Conservation (phyloP, 805 yeast genomes). For the Yamadazyma takamatsuzukensis region DNA sequence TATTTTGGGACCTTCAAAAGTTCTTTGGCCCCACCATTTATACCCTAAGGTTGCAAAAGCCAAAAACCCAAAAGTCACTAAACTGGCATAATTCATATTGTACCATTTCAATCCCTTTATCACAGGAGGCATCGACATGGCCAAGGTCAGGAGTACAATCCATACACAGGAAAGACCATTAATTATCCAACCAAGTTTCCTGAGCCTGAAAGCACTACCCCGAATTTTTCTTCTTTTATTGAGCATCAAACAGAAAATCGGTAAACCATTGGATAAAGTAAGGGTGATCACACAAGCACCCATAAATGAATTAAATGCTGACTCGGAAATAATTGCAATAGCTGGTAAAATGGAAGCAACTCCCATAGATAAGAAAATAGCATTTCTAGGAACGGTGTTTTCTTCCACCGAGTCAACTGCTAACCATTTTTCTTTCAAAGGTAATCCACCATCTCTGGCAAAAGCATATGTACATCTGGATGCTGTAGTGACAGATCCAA, state of each 20-base stretch:
- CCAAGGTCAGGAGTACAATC: conserved; percentile 53
- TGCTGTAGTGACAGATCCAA: conserved; percentile 77
- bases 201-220: conserved; percentile 66
- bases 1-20: conserved; percentile 62
- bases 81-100: conserved; percentile 62
- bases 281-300: conserved; percentile 77
- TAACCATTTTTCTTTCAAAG: conserved; percentile 61
- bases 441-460: conserved; percentile 81
- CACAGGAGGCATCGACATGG: conserved; percentile 71
- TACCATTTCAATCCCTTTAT: conserved; percentile 37
- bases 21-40: conserved; percentile 55
- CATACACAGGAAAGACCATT: conserved; percentile 59
- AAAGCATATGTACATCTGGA: conserved; percentile 79
- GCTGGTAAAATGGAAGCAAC: conserved; percentile 59
- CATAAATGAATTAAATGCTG: conserved; percentile 80
- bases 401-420: conserved; percentile 55
- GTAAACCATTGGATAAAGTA: conserved; percentile 74
- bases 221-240: conserved; percentile 57
- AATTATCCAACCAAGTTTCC: conserved; percentile 59
- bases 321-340: conserved; percentile 62
- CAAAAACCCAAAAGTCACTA: conserved; percentile 50
- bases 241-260: conserved; percentile 59
- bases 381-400: conserved; percentile 65
- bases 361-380: conserved; percentile 60
- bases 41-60: conserved; percentile 50